Percentiles rank a stretch among this genome's conserved stretches.
phyloP scores from a whole-genome alignment of 1,139 yeast genomes.

The Suhomyces wounanorum region DNA sequence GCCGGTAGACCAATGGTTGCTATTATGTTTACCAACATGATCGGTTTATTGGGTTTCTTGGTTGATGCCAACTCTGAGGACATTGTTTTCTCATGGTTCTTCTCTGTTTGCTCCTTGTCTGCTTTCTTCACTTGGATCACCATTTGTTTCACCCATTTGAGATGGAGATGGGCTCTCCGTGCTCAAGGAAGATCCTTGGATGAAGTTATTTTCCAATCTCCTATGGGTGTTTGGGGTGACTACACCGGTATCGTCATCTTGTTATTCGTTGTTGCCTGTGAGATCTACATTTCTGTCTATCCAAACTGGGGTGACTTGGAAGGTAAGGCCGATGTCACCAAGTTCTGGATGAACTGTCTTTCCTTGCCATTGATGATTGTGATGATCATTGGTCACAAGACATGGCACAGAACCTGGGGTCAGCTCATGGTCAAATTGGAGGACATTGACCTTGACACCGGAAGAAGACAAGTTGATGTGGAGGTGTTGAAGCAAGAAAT shows the following conservation, averaged over 20 bases:
- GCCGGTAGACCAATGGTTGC: slow-evolving; percentile 61
- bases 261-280: slow-evolving; percentile 45
- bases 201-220: slow-evolving; percentile 51
- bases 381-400: slow-evolving; percentile 31
- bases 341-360: slow-evolving; percentile 51
- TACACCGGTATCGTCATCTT: slow-evolving; percentile 44
- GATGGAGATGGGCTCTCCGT: slow-evolving; percentile 53
- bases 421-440: slow-evolving; percentile 37
- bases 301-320: slow-evolving; percentile 36
- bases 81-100: slow-evolving; percentile 62
- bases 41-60: slow-evolving; percentile 67
- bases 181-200: slow-evolving; percentile 45
- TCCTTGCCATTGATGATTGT: slow-evolving; percentile 51
- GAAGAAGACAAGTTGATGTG: slow-evolving; percentile 49
- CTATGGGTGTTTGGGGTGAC: slow-evolving; percentile 52
- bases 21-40: slow-evolving; percentile 46
- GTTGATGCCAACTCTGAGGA: slow-evolving; percentile 51
- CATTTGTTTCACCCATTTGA: slow-evolving; percentile 50
- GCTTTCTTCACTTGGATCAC: slow-evolving; percentile 61
- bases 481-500: slow-evolving; percentile 48
- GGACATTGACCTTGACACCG: slow-evolving; percentile 53
- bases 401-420: slow-evolving; percentile 23
- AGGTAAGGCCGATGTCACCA: slow-evolving; percentile 26
- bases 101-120: slow-evolving; percentile 64
- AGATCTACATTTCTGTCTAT: slow-evolving; percentile 48